Percentiles rank a stretch among this genome's conserved stretches.
Evolutionary conservation across 2,329 filamentous ascomycete genomes (phyloP).

Genomic region (Fusarium sp.): DNA sequence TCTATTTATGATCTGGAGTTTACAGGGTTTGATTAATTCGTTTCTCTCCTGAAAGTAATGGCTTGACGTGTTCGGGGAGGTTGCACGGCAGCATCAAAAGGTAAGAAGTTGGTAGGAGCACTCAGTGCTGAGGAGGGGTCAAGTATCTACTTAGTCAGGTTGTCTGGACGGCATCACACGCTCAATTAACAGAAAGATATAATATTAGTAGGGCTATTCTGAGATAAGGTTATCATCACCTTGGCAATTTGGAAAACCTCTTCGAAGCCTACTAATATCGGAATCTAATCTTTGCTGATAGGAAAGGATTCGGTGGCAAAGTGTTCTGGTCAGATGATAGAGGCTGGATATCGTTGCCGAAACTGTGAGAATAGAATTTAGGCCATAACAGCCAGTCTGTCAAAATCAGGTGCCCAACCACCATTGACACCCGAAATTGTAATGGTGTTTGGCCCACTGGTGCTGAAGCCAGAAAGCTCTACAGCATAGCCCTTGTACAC

Average conservation of each 20-base stretch:
- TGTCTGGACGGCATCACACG: neutral
- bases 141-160: neutral
- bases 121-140: neutral
- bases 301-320: fast-evolving
- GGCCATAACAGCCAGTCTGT: neutral
- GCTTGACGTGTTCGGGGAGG: neutral
- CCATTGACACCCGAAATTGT: neutral
- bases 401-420: neutral
- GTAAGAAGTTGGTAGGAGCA: neutral
- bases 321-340: neutral
- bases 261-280: neutral
- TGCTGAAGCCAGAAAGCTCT: neutral
- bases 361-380: neutral
- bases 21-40: fast-evolving
- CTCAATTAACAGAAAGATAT: neutral
- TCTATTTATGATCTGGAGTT: neutral
- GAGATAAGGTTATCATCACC: neutral
- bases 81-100: neutral
- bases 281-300: neutral
- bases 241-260: fast-evolving
- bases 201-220: neutral
- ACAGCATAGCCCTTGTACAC: neutral
- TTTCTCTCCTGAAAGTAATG: neutral
- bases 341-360: neutral
- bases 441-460: neutral